Evolutionary conservation across 106 monocot genomes (phyloP), one percentile per base, ranked within the genome.

Genomic region (Narthecium ossifragum): DNA sequence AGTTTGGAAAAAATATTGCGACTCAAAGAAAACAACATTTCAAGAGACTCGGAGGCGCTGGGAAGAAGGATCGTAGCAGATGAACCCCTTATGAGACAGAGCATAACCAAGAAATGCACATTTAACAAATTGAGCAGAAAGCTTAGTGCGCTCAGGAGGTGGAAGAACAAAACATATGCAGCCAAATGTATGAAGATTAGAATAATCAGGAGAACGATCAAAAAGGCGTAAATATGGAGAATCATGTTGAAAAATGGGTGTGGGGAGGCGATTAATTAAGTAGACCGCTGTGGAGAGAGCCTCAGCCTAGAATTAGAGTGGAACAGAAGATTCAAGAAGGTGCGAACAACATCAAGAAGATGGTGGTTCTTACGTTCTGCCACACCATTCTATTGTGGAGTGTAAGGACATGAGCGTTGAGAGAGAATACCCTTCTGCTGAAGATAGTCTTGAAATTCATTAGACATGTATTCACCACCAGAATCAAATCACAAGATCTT

Each of bases 61-160:
- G n/a, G n/a, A n/a, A n/a, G n/a, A n/a, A n/a, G 48, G n/a, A n/a
- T 49, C 48, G 22, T 9, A 18, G 22, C 48, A 49, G 5, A 5
- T 8, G n/a, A n/a, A 49, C 14, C 48, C 48, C 15, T 49, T 49
- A 21, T 49, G 48, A 49, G 7, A 9, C 14, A 8, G 7, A 21
- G n/a, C 22, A 18, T 49, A 49, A 49, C 48, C n/a, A 49, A 49
- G 7, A 49, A 49, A 49, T 9, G 22, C n/a, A 49, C n/a, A 49
- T 18, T 5, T 12, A n/a, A 39, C 6, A 8, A 8, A 8, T 39
- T 18, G 14, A 4, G 48, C 6, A 17, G n/a, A 4, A 17, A 49
- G n/a, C 48, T 49, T 18, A 17, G 4, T 17, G 48, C 5, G 6
- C 6, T 49, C 14, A 17, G 48, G 48, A 49, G n/a, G 48, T 49